Evolutionary conservation across 164 flowering plant species (phyloP), one percentile per base, ranked within the genome.

Genomic region (Aristolochia fimbriata): DNA sequence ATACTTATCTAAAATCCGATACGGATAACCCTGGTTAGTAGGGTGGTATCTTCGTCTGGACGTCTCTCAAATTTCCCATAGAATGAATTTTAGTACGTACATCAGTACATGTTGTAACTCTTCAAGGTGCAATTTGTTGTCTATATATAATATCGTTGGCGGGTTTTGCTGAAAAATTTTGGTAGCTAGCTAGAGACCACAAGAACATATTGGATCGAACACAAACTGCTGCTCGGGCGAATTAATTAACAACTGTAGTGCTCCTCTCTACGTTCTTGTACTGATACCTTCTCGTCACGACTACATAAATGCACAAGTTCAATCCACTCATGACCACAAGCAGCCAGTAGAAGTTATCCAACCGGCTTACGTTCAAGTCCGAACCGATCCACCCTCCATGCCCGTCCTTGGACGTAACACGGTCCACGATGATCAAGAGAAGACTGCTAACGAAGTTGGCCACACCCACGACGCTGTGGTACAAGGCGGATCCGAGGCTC

Each of bases 271-370:
- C 85, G 24, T 65, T 81, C 64, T 85, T 85, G 72, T 87, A 87
- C 8, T 81, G 60, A 55, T 84, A 84, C 58, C 71, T 62, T 58
- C 59, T 68, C 1, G 90, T 84, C 54, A 84, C 22, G 9, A 66
- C 22, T 60, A 71, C 66, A 70, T 67, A 86, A 2, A 71, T 62
- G 31, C 65, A 62, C 19, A 84, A 59, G 57, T 84, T 87, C 31
- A 68, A 37, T 1, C 47, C 72, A 27, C 62, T 69, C 54, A 86
- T 65, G 23, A n/a, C n/a, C n/a, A n/a, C n/a, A n/a, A n/a, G n/a
- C n/a, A n/a, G n/a, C n/a, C n/a, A n/a, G n/a, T n/a, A 88, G 62
- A 84, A 88, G 20, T 77, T 68, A 64, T 88, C 93, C 68, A 88
- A 31, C 1, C 81, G 71, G 50, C 91, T 79, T 7, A 57, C 58